phyloP scores from a whole-genome alignment of 345 rosid genomes.

The Camelina neglecta region DNA sequence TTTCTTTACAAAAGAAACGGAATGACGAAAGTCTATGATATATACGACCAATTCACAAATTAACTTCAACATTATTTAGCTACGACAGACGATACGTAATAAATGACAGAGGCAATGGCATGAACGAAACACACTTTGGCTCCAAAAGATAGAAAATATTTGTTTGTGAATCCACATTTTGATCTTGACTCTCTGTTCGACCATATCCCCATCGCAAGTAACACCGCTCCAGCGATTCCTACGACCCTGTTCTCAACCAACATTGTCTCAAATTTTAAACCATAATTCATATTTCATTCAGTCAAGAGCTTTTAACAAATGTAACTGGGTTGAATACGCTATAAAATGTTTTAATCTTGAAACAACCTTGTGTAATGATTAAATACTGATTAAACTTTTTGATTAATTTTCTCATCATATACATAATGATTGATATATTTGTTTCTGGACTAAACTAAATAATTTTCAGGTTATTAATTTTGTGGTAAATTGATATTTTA shows the following conservation, averaged over 20 bases:
- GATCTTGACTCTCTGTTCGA: constrained; percentile 36
- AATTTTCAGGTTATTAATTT: no score
- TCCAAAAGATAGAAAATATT: not conserved
- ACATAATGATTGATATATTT: no score
- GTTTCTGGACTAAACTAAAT: no score
- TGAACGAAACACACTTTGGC: constrained; percentile 34
- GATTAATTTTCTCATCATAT: not conserved
- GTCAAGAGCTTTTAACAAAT: not conserved
- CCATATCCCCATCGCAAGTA: constrained; percentile 33
- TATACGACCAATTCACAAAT: not conserved
- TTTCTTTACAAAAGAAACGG: not conserved
- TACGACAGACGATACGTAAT: constrained; percentile 11
- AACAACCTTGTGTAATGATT: not conserved
- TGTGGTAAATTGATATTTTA: no score
- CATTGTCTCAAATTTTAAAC: constrained; percentile 4
- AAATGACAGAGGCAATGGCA: constrained; percentile 21
- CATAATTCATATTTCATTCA: not conserved
- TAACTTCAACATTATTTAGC: not conserved
- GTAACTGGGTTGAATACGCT: not conserved
- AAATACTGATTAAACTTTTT: not conserved
- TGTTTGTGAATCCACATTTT: constrained; percentile 28
- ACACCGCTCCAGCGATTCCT: not conserved
- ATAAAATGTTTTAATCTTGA: not conserved
- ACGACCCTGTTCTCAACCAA: constrained; percentile 6
- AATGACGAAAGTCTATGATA: not conserved